Evolutionary conservation across 2,329 filamentous ascomycete genomes (phyloP).

Genomic region (Trichoderma guizhouense): DNA sequence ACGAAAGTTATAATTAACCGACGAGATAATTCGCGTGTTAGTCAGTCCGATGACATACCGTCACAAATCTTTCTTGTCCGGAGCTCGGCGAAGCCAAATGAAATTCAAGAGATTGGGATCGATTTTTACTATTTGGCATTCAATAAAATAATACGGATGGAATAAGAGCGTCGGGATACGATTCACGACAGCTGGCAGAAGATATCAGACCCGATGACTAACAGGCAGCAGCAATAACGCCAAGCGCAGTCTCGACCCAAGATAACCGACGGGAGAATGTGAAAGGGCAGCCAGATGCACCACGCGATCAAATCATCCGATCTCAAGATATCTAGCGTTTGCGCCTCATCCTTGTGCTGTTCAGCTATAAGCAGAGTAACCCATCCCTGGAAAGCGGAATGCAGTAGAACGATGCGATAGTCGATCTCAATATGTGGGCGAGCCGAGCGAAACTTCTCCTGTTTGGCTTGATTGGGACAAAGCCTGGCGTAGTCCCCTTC

Average conservation of each 20-base stretch:
- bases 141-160: neutral
- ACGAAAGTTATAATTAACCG: neutral
- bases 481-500: neutral
- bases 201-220: neutral
- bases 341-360: neutral
- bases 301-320: neutral
- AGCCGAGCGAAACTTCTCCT: neutral
- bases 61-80: neutral
- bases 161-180: neutral
- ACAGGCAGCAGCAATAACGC: neutral
- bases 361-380: slow-evolving; percentile 5
- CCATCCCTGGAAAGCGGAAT: neutral
- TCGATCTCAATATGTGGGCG: neutral
- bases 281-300: neutral
- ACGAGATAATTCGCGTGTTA: neutral
- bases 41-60: neutral
- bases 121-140: neutral
- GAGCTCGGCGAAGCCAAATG: neutral
- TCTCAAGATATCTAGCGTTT: neutral
- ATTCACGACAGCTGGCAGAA: neutral
- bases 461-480: neutral
- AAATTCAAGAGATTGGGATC: neutral
- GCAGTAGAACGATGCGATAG: neutral
- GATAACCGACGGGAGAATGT: slow-evolving; percentile 14
- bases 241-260: neutral